Evolutionary conservation across 202 grass and related monocot species (phyloP).

Genomic region (Digitaria exilis): DNA sequence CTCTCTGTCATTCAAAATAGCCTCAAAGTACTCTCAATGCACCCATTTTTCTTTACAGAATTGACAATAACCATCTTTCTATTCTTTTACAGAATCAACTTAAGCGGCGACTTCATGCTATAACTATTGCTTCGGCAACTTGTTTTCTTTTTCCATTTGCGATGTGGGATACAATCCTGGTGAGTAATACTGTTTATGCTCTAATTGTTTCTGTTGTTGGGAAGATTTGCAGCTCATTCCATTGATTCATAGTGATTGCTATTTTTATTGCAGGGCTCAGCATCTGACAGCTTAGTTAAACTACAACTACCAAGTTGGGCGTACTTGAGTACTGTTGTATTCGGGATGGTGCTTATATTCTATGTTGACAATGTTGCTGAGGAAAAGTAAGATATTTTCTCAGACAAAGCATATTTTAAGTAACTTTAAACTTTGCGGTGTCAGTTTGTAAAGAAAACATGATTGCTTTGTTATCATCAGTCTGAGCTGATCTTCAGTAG

Average conservation of each 20-base stretch:
- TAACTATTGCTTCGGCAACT: slow-evolving; percentile 89
- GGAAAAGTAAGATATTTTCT: slow-evolving; percentile 69
- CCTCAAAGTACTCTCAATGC: not conserved
- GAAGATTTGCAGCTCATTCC: slow-evolving; percentile 12
- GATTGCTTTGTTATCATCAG: slow-evolving; percentile 17
- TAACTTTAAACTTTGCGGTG: not conserved
- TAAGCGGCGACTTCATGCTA: slow-evolving; percentile 94
- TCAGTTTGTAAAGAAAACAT: not conserved
- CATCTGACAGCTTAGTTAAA: slow-evolving; percentile 90
- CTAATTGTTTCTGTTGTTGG: slow-evolving; percentile 1
- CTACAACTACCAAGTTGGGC: slow-evolving; percentile 91
- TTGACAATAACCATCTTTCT: slow-evolving; percentile 25
- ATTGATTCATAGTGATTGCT: slow-evolving; percentile 5
- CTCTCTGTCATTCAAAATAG: not conserved
- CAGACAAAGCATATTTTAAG: not conserved
- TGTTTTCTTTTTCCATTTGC: slow-evolving; percentile 99
- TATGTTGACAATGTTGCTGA: slow-evolving; percentile 92
- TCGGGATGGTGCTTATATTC: slow-evolving; percentile 92
- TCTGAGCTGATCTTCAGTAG: not conserved
- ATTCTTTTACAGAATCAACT: slow-evolving; percentile 84
- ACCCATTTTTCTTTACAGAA: slow-evolving; percentile 10
- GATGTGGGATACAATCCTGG: slow-evolving; percentile 98
- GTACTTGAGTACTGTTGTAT: slow-evolving; percentile 85
- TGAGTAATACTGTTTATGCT: slow-evolving; percentile 54
- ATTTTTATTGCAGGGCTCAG: slow-evolving; percentile 66